Base-by-base conservation (phyloP, 106 monocot genomes). In the Acanthochlamys bracteata region DNA sequence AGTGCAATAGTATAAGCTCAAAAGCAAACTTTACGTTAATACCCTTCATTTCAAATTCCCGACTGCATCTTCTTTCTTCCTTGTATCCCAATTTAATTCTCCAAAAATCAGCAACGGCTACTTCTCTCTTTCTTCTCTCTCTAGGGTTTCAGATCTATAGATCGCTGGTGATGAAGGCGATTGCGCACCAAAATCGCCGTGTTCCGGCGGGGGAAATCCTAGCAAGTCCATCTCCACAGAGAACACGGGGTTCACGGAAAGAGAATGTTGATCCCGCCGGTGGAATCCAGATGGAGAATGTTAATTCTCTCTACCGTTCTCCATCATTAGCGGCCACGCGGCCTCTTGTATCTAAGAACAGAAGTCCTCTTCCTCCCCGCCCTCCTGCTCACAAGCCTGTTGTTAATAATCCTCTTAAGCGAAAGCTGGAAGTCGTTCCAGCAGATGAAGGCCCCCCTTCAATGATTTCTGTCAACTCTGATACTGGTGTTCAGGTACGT, bases 201-300 rank as follows among this genome's bases (percentile, higher is more conserved):
- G 64, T 41, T 63, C 41, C 76, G 14, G 24, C 74, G 12, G 57
- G 73, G 20, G 82, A 78, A 75, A 58, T 72, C 55, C 33, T 33
- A 33, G 4, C 63, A 10, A 59, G 78, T 9, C 78, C 88, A 25
- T 72, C 74, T 0, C 73, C 79, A 20, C 80, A 83, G 41, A 84
- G 77, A 65, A 69, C 60, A 43, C 59, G 64, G 41, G 41, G 83
- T 7, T 72, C 76, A 7, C 77, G 84, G 64, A 98, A 98, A 79
- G 98, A 99, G 81, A 99, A 99, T 73, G 46, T 92, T 42, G 92
- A 99, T 57, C 98, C 98, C 20, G 71, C 39, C 68, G 8, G 61
- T 13, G 53, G 10, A 3, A 0, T 22, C 20, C 59, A 71, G 19
- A 33, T 73, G 39, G 75, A 73, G 75, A 73, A 33, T 74, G 71